Evolutionary conservation across 2,329 filamentous ascomycete species (phyloP).

Genomic region (Arthrocladium fulminans): DNA sequence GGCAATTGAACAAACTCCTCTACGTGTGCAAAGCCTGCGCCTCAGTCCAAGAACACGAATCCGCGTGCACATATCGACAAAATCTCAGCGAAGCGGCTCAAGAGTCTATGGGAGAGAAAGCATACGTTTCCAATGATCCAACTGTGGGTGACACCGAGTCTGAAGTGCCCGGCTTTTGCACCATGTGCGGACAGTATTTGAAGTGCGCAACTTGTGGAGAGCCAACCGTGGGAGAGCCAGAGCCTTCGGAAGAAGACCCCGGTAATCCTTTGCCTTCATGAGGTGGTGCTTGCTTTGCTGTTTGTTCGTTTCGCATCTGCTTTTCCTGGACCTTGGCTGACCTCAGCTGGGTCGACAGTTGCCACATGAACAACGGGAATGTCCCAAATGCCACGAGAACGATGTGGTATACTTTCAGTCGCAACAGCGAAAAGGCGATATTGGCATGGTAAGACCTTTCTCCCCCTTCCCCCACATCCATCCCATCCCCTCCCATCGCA

Average conservation of each 20-base stretch:
- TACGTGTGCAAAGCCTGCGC: conserved; percentile 95
- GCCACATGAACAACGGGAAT: conserved; percentile 76
- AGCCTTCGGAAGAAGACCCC: conserved; percentile 6
- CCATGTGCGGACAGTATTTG: conserved; percentile 50
- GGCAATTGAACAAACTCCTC: conserved; percentile 70
- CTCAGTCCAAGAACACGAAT: conserved; percentile 76
- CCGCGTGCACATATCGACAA: conserved; percentile 92
- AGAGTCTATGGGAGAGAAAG: conserved; percentile 93
- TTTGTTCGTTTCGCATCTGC: conserved; percentile 5
- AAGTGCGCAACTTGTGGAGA: conserved; percentile 46
- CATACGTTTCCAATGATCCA: conserved; percentile 94
- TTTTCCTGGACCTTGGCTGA: conserved; percentile 26
- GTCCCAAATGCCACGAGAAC: conserved; percentile 72
- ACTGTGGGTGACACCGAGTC: conserved; percentile 65
- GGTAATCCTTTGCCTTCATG: conserved; percentile 4
- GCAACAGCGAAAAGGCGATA: conserved; percentile 91
- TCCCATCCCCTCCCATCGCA: not conserved
- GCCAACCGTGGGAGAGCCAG: conserved; percentile 30
- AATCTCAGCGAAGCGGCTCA: conserved; percentile 82
- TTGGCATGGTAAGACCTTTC: conserved; percentile 73
- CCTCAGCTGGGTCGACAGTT: conserved; percentile 52
- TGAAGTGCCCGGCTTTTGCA: conserved; percentile 43
- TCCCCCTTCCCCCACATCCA: not conserved
- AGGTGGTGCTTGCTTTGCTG: not conserved
- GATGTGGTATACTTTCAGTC: conserved; percentile 99